Evolutionary conservation across 495 filamentous ascomycete species (phyloP).

Genomic region (Neurospora tetrasperma): DNA sequence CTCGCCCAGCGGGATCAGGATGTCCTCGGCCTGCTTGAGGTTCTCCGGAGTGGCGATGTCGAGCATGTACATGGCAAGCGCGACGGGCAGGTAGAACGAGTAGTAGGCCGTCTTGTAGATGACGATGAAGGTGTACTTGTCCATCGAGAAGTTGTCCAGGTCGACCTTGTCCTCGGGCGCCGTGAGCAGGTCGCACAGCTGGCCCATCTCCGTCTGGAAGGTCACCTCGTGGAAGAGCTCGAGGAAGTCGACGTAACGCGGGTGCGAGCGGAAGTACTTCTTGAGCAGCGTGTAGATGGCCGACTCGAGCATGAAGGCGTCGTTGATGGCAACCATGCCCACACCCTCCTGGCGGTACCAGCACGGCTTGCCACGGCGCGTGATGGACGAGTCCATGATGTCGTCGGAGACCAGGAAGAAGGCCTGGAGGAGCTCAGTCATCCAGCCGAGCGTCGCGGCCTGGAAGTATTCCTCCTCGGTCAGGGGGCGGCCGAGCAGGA

Average conservation of each 20-base stretch:
- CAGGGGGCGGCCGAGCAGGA: conserved; percentile 65
- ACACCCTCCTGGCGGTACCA: conserved; percentile 87
- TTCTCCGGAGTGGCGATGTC: conserved; percentile 73
- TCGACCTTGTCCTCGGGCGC: conserved; percentile 88
- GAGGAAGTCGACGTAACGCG: conserved; percentile 76
- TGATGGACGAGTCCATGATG: conserved; percentile 94
- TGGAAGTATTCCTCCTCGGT: conserved; percentile 73
- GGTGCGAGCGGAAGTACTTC: conserved; percentile 81
- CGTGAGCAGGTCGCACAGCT: conserved; percentile 88
- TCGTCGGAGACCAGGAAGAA: conserved; percentile 99
- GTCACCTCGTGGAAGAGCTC: conserved; percentile 94
- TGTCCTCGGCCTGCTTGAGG: conserved; percentile 75
- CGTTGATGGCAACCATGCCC: conserved; percentile 94
- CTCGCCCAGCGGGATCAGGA: conserved; percentile 95
- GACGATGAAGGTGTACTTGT: conserved; percentile 97
- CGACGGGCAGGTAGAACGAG: conserved; percentile 97
- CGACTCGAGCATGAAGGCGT: conserved; percentile 90
- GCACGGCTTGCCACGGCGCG: conserved; percentile 84
- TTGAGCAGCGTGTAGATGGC: conserved; percentile 84
- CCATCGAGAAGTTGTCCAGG: conserved; percentile 83
- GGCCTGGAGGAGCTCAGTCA: conserved; percentile 94
- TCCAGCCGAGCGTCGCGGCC: conserved; percentile 81
- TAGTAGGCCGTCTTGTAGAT: conserved; percentile 99
- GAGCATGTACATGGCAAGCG: conserved; percentile 72
- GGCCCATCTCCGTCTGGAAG: conserved; percentile 88